These are phyloP conservation scores for Curvularia eragrostidis DNA, from an alignment of 2,329 filamentous ascomycete species.

Conservation along the genomic window DNA sequence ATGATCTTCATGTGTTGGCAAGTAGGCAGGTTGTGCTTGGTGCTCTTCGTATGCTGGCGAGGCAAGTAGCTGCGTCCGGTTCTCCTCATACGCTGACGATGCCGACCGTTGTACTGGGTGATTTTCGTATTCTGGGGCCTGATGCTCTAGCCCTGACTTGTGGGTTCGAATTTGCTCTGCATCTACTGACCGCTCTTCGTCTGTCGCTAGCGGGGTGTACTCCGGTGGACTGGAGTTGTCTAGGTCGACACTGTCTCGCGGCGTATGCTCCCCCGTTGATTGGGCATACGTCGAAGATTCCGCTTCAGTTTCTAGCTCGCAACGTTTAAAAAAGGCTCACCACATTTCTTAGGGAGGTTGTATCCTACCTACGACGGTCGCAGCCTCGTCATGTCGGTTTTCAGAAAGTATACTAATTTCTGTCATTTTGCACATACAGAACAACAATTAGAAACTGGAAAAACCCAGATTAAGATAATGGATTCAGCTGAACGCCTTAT, in stretches of 20 bases:
- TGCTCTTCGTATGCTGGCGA: background rate
- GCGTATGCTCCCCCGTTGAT: background rate
- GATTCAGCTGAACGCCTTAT: background rate
- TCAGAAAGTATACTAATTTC: background rate
- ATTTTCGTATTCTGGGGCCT: background rate
- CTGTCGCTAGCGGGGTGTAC: conserved; percentile 23
- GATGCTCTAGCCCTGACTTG: conserved; percentile 13
- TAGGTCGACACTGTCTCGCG: conserved; percentile 26
- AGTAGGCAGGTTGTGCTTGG: background rate
- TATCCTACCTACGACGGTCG: background rate
- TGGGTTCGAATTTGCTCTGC: conserved; percentile 21
- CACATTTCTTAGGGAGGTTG: background rate
- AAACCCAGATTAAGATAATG: background rate
- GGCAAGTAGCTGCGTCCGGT: background rate
- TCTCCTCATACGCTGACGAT: conserved; percentile 4
- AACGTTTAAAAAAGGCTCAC: background rate
- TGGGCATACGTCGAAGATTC: background rate
- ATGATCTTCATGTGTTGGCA: background rate
- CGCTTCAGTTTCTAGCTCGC: background rate
- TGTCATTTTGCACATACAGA: background rate
- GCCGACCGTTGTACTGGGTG: background rate
- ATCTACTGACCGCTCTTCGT: conserved; percentile 26
- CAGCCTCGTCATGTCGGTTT: background rate
- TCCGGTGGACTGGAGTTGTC: conserved; percentile 28
- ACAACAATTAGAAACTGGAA: background rate